phyloP scores from a whole-genome alignment of 345 rosid species.

The Mercurialis annua region DNA sequence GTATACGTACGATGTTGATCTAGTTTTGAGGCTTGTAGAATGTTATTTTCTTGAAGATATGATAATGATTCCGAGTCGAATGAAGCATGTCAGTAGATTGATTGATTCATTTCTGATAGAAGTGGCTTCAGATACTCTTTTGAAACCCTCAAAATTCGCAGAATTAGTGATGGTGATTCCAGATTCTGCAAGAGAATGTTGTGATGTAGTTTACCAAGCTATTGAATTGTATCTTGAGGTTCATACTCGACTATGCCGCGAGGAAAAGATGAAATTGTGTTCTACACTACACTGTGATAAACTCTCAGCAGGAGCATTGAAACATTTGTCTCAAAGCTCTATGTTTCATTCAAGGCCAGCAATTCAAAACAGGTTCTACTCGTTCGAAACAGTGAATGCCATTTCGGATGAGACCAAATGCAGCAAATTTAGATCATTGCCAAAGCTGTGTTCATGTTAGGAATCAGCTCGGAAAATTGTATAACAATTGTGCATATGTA shows the following conservation, averaged over 20 bases:
- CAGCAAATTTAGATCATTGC: conserved; percentile 27
- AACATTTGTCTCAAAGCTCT: conserved; percentile 33
- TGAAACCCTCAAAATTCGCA: conserved; percentile 38
- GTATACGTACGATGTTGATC: conserved; percentile 41
- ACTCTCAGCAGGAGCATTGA: conserved; percentile 37
- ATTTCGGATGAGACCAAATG: conserved; percentile 18
- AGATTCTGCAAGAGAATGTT: conserved; percentile 40
- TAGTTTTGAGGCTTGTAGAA: conserved; percentile 45
- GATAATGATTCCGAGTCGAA: conserved; percentile 2
- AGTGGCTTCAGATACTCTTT: conserved; percentile 43
- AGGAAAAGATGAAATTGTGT: conserved; percentile 37
- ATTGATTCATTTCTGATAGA: conserved; percentile 47
- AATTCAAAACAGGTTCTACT: conserved; percentile 16
- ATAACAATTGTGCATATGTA: conserved; percentile 15
- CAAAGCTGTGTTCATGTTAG: conserved; percentile 37
- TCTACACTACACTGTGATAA: conserved; percentile 37
- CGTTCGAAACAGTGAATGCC: background rate
- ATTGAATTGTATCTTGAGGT: conserved; percentile 52
- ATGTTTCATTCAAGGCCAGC: conserved; percentile 38
- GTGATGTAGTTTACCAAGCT: conserved; percentile 40
- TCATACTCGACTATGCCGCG: conserved; percentile 33
- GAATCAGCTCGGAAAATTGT: background rate
- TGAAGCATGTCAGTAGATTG: conserved; percentile 38
- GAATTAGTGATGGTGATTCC: conserved; percentile 39
- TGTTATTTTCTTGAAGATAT: conserved; percentile 26